These are phyloP conservation scores for Ophiostoma australiae DNA, from an alignment of 2,329 filamentous ascomycete species.

Conservation along the genomic window DNA sequence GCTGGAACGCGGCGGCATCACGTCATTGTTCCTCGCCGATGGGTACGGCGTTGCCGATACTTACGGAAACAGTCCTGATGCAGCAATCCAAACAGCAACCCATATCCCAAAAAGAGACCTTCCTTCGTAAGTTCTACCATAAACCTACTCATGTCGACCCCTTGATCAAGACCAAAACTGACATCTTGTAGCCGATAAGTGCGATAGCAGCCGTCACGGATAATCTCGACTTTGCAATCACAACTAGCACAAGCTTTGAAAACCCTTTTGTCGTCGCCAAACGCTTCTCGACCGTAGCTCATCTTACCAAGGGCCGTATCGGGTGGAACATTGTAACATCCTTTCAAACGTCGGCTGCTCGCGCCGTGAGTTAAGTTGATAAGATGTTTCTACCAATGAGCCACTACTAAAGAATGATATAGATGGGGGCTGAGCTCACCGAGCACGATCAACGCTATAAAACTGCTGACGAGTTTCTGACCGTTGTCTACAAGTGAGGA, in stretches of 20 bases:
- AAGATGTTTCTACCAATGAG: not conserved
- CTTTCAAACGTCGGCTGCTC: not conserved
- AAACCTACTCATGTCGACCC: not conserved
- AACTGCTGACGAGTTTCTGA: not conserved
- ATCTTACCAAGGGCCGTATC: slow-evolving; percentile 1
- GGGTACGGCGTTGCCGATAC: not conserved
- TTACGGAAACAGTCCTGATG: not conserved
- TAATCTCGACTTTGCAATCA: not conserved
- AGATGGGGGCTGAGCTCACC: not conserved
- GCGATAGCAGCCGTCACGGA: not conserved
- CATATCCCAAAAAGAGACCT: not conserved
- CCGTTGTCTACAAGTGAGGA: not conserved
- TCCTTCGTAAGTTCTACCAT: not conserved
- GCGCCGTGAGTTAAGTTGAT: not conserved
- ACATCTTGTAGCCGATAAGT: not conserved
- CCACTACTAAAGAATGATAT: not conserved
- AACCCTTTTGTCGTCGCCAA: slow-evolving; percentile 5
- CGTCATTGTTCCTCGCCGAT: not conserved
- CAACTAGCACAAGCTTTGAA: slow-evolving; percentile 7
- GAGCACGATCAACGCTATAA: not conserved
- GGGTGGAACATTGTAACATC: slow-evolving; percentile 12
- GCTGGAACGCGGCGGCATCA: not conserved
- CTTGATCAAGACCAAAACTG: not conserved
- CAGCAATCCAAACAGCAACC: not conserved
- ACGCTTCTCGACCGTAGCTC: not conserved